phyloP scores from a whole-genome alignment of 306 rosid genomes.

The Biancaea sappan region DNA sequence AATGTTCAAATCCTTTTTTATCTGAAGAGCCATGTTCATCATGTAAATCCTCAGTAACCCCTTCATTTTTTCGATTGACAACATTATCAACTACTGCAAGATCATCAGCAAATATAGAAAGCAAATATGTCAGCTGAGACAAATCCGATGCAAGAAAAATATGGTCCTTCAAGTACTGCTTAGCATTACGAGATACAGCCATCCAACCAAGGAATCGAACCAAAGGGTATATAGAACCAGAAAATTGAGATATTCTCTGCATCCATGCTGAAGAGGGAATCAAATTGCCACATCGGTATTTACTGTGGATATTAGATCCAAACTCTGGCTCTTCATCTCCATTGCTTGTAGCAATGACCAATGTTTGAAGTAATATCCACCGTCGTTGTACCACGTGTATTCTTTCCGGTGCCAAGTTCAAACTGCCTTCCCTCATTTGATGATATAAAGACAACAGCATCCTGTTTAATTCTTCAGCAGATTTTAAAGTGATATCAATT shows the following conservation, averaged over 20 bases:
- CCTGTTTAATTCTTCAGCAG: constrained; percentile 78
- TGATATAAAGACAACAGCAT: constrained; percentile 57
- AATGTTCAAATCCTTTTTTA: constrained; percentile 45
- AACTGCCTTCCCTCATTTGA: constrained; percentile 63
- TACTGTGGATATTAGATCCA: constrained; percentile 48
- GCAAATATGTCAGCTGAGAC: constrained; percentile 66
- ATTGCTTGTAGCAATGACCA: constrained; percentile 74
- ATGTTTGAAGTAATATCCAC: constrained; percentile 82
- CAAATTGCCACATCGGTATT: constrained; percentile 64
- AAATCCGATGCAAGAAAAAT: constrained; percentile 81
- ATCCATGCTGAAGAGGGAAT: constrained; percentile 93
- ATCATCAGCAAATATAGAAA: constrained; percentile 83
- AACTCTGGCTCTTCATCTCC: constrained; percentile 60
- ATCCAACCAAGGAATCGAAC: constrained; percentile 97
- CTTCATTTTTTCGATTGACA: constrained; percentile 49
- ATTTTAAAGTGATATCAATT: constrained; percentile 73
- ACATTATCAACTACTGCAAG: constrained; percentile 80
- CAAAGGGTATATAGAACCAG: constrained; percentile 65
- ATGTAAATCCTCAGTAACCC: constrained; percentile 47
- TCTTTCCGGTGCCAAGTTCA: constrained; percentile 59
- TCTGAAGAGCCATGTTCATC: constrained; percentile 38
- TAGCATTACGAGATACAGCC: constrained; percentile 94
- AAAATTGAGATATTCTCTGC: constrained; percentile 68
- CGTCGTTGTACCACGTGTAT: constrained; percentile 67
- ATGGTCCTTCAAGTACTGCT: constrained; percentile 65